Base-by-base conservation (phyloP, 345 rosid species). In the Boechera stricta region DNA sequence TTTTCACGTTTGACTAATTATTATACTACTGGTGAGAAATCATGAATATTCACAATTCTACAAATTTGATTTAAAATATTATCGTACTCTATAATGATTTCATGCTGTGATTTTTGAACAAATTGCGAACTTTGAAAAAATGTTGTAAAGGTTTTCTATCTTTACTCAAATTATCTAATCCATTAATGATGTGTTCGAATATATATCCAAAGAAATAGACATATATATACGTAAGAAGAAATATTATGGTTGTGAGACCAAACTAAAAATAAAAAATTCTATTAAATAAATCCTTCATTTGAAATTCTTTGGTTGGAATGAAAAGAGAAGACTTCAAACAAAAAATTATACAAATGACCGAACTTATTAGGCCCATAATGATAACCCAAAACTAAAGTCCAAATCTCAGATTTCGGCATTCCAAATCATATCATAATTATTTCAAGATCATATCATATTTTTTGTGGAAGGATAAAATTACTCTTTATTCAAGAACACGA, bases 1-100 rank as follows among this genome's bases (percentile, higher is more conserved):
- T 65, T 57, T 71, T 28, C 67, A 72, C 73, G 63, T 78, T 78
- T 78, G 77, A 78, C 81, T 78, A 72, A 65, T 77, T 71, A 77
- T 77, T 65, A 57, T 65, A 72, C 28, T 41, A 29, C 52, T 63
- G 58, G 49, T 65, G 63, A 49, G 1, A 36, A 6, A 52, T 53
- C 10, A 67, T 69, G 31, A 47, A 24, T 63, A 66, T 39, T 49
- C 15, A 57, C 28, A 12, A 58, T 71, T 64, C 21, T 47, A 29
- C 71, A 45, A 21, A 36, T 28, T 65, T 4, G 2, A 36, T 13
- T 21, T 10, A 2, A 41, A 32, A 41, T 16, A 60, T 26, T 61
- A 21, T 76, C 42, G 1, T 15, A 31, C 56, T 61, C 26, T 41
- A 8, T 42, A n/a, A 58, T 67, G 61, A 66, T 35, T 33, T 41